Percentiles rank a stretch among this genome's conserved stretches.
These are phyloP conservation scores for Ottelia alismoides DNA, from an alignment of 106 monocot species.

Conservation along the genomic window DNA sequence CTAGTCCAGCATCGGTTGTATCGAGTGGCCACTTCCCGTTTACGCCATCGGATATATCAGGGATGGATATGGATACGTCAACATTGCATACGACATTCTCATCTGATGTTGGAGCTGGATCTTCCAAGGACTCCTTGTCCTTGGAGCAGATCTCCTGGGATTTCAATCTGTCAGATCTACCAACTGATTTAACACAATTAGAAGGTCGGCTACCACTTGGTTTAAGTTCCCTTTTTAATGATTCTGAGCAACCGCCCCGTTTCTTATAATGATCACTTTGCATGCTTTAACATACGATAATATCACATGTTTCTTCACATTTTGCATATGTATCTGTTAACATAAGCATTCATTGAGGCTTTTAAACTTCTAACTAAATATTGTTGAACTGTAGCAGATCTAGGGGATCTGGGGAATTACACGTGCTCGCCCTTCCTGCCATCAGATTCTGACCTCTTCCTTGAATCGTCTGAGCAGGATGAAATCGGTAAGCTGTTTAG, in stretches of 20 bases:
- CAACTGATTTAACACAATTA: slow-evolving; percentile 76
- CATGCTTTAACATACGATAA: too few relatives aligned
- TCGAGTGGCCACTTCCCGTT: slow-evolving; percentile 84
- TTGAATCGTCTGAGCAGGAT: slow-evolving; percentile 75
- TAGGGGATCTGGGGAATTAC: slow-evolving; percentile 74
- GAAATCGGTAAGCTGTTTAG: slow-evolving; percentile 75
- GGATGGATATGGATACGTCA: slow-evolving; percentile 72
- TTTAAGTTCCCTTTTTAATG: neutral
- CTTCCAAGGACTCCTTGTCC: slow-evolving; percentile 59
- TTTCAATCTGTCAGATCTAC: slow-evolving; percentile 77
- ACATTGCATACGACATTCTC: slow-evolving; percentile 46
- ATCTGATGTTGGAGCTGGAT: slow-evolving; percentile 57
- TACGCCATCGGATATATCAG: slow-evolving; percentile 74
- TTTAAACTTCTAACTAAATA: neutral
- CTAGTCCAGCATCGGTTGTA: slow-evolving; percentile 76
- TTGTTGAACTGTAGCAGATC: slow-evolving; percentile 27
- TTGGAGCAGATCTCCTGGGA: slow-evolving; percentile 80
- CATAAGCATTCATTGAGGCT: neutral
- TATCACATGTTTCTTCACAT: neutral
- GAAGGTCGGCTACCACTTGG: slow-evolving; percentile 39
- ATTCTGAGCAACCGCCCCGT: too few relatives aligned
- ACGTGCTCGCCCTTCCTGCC: slow-evolving; percentile 69
- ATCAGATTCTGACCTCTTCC: slow-evolving; percentile 77
- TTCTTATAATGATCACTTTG: too few relatives aligned
- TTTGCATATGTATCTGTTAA: neutral